phyloP scores from a whole-genome alignment of 805 yeast species.

The Maudiozyma saulgeensis region DNA sequence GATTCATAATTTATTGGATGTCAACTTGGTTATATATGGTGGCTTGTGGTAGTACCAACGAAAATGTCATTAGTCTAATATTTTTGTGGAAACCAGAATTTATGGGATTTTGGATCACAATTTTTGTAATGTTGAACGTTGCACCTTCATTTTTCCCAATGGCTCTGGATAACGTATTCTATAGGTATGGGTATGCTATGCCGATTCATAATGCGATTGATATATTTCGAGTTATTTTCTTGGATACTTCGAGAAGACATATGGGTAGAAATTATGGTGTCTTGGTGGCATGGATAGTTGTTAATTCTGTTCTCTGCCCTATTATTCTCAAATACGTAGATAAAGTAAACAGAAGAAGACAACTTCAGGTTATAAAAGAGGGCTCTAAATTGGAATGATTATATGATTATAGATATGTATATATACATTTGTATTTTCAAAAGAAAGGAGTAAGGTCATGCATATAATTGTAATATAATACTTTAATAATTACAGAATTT shows the following conservation, averaged over 20 bases:
- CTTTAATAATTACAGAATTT: slow-evolving; percentile 20
- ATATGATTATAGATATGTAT: neutral
- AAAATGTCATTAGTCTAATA: slow-evolving; percentile 45
- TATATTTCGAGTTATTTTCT: slow-evolving; percentile 47
- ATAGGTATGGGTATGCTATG: slow-evolving; percentile 53
- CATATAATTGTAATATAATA: neutral
- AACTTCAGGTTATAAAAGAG: neutral
- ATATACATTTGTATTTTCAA: neutral
- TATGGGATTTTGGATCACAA: slow-evolving; percentile 60
- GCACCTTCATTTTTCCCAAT: slow-evolving; percentile 61
- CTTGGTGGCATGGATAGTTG: slow-evolving; percentile 47
- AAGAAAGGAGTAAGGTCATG: too few species aligned
- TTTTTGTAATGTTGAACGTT: slow-evolving; percentile 60
- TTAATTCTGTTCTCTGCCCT: slow-evolving; percentile 38
- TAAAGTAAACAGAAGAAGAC: slow-evolving; percentile 27
- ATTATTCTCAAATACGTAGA: slow-evolving; percentile 36
- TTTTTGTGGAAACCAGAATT: slow-evolving; percentile 49
- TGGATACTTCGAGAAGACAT: slow-evolving; percentile 45
- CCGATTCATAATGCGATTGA: slow-evolving; percentile 62
- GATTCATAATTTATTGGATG: slow-evolving; percentile 71
- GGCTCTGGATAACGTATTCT: slow-evolving; percentile 45
- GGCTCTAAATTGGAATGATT: neutral
- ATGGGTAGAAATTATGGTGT: slow-evolving; percentile 55
- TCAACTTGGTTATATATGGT: slow-evolving; percentile 56
- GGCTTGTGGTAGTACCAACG: slow-evolving; percentile 69